A percentile compares a stretch with the other conserved stretches of the same genome.
Evolutionary conservation across 495 filamentous ascomycete species (phyloP).

Genomic region (Penicillium canescens): DNA sequence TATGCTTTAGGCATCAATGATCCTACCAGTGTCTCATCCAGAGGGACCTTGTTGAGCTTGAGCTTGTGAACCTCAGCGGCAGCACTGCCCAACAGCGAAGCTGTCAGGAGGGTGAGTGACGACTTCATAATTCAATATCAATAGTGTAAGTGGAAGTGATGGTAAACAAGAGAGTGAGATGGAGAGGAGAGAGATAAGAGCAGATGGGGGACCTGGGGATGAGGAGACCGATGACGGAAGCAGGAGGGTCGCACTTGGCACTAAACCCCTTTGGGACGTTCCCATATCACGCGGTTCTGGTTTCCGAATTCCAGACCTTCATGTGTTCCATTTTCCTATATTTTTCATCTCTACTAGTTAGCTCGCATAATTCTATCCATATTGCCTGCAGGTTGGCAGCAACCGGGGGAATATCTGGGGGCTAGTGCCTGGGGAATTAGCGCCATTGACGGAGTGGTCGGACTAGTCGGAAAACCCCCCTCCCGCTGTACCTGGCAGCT

Average conservation of each 20-base stretch:
- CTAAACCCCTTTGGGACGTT: conserved; percentile 2
- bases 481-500: conserved; percentile 28
- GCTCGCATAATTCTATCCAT: neutral
- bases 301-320: neutral
- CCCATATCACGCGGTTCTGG: neutral
- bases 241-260: conserved; percentile 14
- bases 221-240: conserved; percentile 27
- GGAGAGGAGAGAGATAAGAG: conserved; percentile 21
- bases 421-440: conserved; percentile 10
- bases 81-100: conserved; percentile 80
- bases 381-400: neutral
- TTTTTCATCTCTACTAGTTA: neutral
- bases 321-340: neutral
- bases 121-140: conserved; percentile 71
- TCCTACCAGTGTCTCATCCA: conserved; percentile 88
- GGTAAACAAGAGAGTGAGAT: conserved; percentile 24
- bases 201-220: conserved; percentile 18
- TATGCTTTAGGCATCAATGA: conserved; percentile 1
- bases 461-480: conserved; percentile 10
- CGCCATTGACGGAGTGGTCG: conserved; percentile 15
- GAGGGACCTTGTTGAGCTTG: conserved; percentile 94
- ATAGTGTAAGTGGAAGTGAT: conserved; percentile 4
- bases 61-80: conserved; percentile 86
- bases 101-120: conserved; percentile 69
- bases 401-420: neutral